Evolutionary conservation across 192 early-diverging fungal species (phyloP).

Genomic region (Dissophora ornata): DNA sequence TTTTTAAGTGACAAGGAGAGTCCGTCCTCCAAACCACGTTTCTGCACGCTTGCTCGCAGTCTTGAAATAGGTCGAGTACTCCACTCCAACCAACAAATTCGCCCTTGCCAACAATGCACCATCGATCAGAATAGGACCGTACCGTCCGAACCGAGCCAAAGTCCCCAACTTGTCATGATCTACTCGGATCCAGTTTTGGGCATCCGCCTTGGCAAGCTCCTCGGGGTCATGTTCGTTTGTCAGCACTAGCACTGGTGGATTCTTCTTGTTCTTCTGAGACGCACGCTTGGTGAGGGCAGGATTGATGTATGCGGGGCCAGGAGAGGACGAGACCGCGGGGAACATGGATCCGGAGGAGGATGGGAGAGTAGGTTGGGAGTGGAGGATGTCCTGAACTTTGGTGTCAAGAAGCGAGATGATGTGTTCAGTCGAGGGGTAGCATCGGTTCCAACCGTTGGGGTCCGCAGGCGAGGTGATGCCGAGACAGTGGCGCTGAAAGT

Average conservation of each 20-base stretch:
- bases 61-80: slow-evolving; percentile 48
- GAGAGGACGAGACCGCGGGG: too few species aligned
- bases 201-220: slow-evolving; percentile 38
- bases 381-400: too few species aligned
- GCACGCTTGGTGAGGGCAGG: too few species aligned
- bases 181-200: slow-evolving; percentile 42
- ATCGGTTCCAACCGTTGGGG: slow-evolving; percentile 52
- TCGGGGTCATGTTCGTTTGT: slow-evolving; percentile 39
- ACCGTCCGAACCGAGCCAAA: slow-evolving; percentile 30
- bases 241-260: slow-evolving; percentile 31
- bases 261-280: too few species aligned
- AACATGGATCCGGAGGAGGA: not conserved
- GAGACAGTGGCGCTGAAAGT: slow-evolving; percentile 37
- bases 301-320: too few species aligned
- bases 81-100: slow-evolving; percentile 26
- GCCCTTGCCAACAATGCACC: slow-evolving; percentile 35
- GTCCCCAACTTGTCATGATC: slow-evolving; percentile 31
- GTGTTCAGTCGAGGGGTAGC: slow-evolving; percentile 40
- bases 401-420: slow-evolving; percentile 30
- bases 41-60: slow-evolving; percentile 40
- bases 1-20: slow-evolving; percentile 34
- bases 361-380: not conserved
- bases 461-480: slow-evolving; percentile 45
- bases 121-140: slow-evolving; percentile 42
- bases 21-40: slow-evolving; percentile 29